phyloP scores from a whole-genome alignment of 805 yeast species.

The Wilhelminamyces savonicus region DNA sequence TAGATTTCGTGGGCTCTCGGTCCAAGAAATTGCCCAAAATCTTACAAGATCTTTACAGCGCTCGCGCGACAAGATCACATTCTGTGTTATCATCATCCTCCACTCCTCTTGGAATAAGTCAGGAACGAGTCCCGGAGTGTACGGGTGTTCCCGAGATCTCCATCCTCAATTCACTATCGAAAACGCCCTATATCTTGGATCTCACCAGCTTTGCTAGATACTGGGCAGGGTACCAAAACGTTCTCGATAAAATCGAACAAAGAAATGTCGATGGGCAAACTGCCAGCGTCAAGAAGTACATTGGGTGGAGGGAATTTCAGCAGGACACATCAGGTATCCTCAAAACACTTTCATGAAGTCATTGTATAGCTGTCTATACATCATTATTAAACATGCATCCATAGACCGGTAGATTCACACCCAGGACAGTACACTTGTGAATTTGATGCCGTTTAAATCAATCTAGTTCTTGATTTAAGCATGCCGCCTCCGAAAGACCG shows the following conservation, averaged over 20 bases:
- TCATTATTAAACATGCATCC: too few species aligned
- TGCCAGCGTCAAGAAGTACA: slow-evolving; percentile 18
- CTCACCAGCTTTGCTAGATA: slow-evolving; percentile 24
- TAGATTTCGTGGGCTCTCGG: slow-evolving; percentile 26
- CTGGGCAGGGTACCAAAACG: slow-evolving; percentile 28
- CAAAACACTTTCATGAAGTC: too few species aligned
- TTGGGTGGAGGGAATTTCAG: slow-evolving; percentile 32
- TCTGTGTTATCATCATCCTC: not conserved
- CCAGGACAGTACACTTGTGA: too few species aligned
- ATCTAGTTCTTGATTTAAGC: slow-evolving; percentile 44
- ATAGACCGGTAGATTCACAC: too few species aligned
- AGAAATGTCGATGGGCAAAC: slow-evolving; percentile 6
- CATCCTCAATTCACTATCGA: slow-evolving; percentile 17
- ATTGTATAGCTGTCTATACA: too few species aligned
- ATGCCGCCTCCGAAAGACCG: slow-evolving; percentile 71
- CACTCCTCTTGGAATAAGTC: too few species aligned
- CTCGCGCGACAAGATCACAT: slow-evolving; percentile 12
- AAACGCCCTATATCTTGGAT: slow-evolving; percentile 21
- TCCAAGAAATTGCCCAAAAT: slow-evolving; percentile 27
- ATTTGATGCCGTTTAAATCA: slow-evolving; percentile 37
- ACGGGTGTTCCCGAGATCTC: slow-evolving; percentile 32
- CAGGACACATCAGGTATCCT: slow-evolving; percentile 8
- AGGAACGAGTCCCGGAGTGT: slow-evolving; percentile 11
- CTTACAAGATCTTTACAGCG: slow-evolving; percentile 16
- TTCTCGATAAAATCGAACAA: slow-evolving; percentile 17